Base-by-base conservation (phyloP, 371 early-diverging fungal genomes). In the Rhizomucor miehei region DNA sequence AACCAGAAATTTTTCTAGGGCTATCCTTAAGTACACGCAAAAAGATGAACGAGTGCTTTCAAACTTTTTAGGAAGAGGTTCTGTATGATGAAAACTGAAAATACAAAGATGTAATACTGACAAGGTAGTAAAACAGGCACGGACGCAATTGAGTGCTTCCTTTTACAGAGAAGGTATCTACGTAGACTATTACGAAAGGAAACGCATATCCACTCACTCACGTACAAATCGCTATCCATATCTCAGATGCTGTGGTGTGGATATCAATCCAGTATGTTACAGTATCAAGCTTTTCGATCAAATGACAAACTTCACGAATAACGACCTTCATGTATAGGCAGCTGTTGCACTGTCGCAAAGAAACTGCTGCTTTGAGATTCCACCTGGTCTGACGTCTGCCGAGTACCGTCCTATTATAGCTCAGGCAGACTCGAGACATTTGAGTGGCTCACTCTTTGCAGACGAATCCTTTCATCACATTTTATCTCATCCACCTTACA, bases 401-500 rank as follows among this genome's bases (percentile, higher is more conserved):
- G 86, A 89, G 51, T 86, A 88, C 63, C 81, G 92, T 4, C 93
- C 95, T 0, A 84, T 89, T 20, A 84, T 95, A 40, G 75, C 93
- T 34, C 89, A 90, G 56, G 89, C 87, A 12, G 92, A 92, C 60
- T 77, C 90, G 4, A 80, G 91, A 5, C 59, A 79, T 35, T 64
- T 89, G 14, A 51, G 59, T 5, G 89, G 89, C 6, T 60, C 83
- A 0, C 53, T 80, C 17, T 87, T 90, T 58, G 77, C 65, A 23
- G 81, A 75, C 43, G 84, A 82, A 38, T 76, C 82, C 0, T 93
- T 88, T 57, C 91, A 92, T 67, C 93, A 92, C 60, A 75, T 95
- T 5, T 77, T 95, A 24, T 90, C 92, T 0, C 95, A 95, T 61
- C 95, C 95, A 16, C 95, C 95, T 0, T 95, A 95, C 74, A 94